Evolutionary conservation across 768 basidiomycete genomes (phyloP).

Genomic region (Ramaria sp.): DNA sequence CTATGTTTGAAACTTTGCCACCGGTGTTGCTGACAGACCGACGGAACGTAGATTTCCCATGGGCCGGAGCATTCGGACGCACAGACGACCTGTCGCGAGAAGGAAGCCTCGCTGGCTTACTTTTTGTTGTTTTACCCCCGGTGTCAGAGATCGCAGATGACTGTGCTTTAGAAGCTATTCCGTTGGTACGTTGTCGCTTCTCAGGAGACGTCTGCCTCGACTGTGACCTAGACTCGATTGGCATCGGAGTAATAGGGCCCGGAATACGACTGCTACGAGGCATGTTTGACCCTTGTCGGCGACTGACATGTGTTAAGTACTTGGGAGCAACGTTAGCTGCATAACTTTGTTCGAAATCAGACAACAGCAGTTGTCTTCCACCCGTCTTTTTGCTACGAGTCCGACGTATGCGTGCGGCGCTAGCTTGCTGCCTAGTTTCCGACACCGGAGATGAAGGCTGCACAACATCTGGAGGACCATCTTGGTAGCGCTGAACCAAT

Average conservation of each 20-base stretch:
- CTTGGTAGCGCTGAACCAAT: constrained; percentile 71
- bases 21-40: constrained; percentile 35
- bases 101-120: constrained; percentile 21
- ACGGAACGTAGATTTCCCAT: constrained; percentile 45
- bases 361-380: constrained; percentile 48
- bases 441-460: constrained; percentile 31
- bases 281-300: constrained; percentile 31
- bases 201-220: constrained; percentile 69
- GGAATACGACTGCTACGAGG: constrained; percentile 35
- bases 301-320: constrained; percentile 43
- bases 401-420: constrained; percentile 15
- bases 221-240: constrained; percentile 43
- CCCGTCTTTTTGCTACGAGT: constrained; percentile 21
- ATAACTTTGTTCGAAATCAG: constrained; percentile 87
- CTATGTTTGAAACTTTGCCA: constrained; percentile 75
- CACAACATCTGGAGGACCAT: constrained; percentile 31
- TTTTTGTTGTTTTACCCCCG: constrained; percentile 22
- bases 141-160: neutral
- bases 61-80: constrained; percentile 30
- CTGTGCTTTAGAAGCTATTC: constrained; percentile 29
- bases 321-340: constrained; percentile 85
- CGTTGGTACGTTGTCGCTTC: constrained; percentile 32
- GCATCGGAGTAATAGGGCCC: constrained; percentile 35
- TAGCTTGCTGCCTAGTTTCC: constrained; percentile 73
- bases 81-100: constrained; percentile 30